phyloP scores from a whole-genome alignment of 202 grass and related monocot species.

The Hordeum pubiflorum region DNA sequence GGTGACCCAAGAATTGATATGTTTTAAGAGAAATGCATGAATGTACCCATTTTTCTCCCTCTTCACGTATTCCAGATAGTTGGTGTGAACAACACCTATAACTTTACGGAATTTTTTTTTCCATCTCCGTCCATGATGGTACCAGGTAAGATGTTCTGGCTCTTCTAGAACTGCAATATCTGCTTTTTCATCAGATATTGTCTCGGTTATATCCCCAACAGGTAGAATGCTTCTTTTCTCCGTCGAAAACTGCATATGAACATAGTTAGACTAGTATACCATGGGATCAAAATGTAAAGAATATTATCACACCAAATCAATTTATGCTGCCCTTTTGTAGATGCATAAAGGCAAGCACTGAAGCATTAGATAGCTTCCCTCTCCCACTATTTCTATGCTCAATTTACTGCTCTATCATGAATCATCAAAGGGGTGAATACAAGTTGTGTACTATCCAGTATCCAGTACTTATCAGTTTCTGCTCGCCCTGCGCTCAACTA shows the following conservation, averaged over 20 bases:
- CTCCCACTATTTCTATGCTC: neutral
- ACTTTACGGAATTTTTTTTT: slow-evolving; percentile 86
- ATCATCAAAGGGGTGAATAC: neutral
- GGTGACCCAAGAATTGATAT: slow-evolving; percentile 86
- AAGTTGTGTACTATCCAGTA: neutral
- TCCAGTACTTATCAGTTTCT: neutral
- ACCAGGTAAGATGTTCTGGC: slow-evolving; percentile 99
- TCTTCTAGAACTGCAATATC: slow-evolving; percentile 93
- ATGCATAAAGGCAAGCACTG: neutral
- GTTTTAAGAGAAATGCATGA: slow-evolving; percentile 79
- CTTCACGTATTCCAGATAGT: slow-evolving; percentile 93
- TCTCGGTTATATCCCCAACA: slow-evolving; percentile 84
- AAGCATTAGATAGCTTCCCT: neutral
- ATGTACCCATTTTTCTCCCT: slow-evolving; percentile 90
- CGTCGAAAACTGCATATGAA: slow-evolving; percentile 56
- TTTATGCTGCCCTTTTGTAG: neutral
- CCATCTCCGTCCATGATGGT: slow-evolving; percentile 93
- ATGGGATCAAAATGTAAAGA: neutral
- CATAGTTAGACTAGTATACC: neutral
- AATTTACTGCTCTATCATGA: neutral
- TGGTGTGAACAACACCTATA: slow-evolving; percentile 87
- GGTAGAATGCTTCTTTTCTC: slow-evolving; percentile 99
- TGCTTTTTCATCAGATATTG: slow-evolving; percentile 64
- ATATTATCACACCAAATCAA: neutral
- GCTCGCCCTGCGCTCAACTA: neutral